phyloP scores from a whole-genome alignment of 345 rosid species.

The Arabidopsis arenosa region DNA sequence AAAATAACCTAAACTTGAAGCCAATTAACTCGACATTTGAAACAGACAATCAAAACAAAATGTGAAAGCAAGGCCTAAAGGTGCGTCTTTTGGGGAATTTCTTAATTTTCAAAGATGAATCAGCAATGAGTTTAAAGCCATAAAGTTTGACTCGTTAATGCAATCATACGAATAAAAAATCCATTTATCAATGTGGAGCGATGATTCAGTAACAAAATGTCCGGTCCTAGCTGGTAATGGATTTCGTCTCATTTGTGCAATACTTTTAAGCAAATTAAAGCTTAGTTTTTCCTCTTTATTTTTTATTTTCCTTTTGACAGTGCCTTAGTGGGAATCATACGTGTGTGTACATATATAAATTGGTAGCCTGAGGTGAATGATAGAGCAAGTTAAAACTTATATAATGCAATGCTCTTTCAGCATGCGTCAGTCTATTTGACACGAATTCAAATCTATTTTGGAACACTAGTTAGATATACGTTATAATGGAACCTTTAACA shows the following conservation, averaged over 20 bases:
- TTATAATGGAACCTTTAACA: background rate
- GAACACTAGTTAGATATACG: background rate
- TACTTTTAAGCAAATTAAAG: conserved; percentile 14
- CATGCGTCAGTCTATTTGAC: conserved; percentile 6
- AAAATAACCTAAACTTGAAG: background rate
- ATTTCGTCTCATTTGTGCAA: conserved; percentile 9
- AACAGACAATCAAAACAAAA: background rate
- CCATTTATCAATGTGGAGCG: conserved; percentile 21
- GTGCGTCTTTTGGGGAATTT: conserved; percentile 14
- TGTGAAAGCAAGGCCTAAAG: conserved; percentile 1
- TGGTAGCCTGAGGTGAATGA: too few species aligned
- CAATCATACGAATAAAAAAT: conserved; percentile 14
- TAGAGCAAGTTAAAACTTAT: too few species aligned
- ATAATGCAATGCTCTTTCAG: conserved; percentile 17
- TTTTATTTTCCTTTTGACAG: conserved; percentile 13
- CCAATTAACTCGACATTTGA: too few species aligned
- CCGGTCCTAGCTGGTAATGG: conserved; percentile 26
- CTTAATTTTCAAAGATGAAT: conserved; percentile 12
- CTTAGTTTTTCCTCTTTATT: conserved; percentile 7
- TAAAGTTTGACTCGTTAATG: conserved; percentile 40
- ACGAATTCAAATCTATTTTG: background rate
- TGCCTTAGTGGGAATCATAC: conserved; percentile 41
- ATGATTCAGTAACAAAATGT: conserved; percentile 23
- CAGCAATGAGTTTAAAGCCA: conserved; percentile 40
- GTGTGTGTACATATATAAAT: background rate